Evolutionary conservation across 2,329 filamentous ascomycete genomes (phyloP).

Genomic region (Penicillium sp.): DNA sequence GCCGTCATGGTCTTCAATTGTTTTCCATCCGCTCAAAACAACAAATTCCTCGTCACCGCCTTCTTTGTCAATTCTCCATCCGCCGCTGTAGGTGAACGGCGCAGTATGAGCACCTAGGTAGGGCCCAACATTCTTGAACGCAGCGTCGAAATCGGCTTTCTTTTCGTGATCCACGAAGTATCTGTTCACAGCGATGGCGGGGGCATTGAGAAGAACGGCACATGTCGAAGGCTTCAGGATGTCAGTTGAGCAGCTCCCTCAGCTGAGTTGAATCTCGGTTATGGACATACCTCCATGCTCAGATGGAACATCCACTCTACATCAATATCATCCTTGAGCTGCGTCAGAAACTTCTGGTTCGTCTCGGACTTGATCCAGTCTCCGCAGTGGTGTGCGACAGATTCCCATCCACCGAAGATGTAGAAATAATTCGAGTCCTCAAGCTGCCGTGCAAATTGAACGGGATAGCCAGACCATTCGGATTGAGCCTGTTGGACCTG

Average conservation of each 20-base stretch:
- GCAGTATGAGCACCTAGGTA: constrained; percentile 28
- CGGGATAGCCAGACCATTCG: constrained; percentile 35
- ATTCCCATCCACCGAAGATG: constrained; percentile 49
- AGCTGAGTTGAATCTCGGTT: not conserved
- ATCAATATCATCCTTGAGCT: constrained; percentile 37
- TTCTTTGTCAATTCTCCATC: constrained; percentile 42
- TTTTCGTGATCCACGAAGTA: constrained; percentile 29
- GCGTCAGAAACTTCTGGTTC: constrained; percentile 42
- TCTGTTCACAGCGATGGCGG: constrained; percentile 34
- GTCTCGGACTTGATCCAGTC: constrained; percentile 43
- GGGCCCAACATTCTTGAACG: constrained; percentile 25
- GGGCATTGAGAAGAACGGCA: constrained; percentile 27
- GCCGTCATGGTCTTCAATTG: constrained; percentile 32
- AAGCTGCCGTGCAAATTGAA: constrained; percentile 43
- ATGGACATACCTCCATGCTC: constrained; percentile 32
- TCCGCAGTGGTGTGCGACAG: constrained; percentile 41
- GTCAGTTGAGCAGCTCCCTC: no score
- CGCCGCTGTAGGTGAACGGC: constrained; percentile 31
- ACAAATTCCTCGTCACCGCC: constrained; percentile 43
- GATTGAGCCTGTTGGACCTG: constrained; percentile 40
- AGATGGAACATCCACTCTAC: constrained; percentile 48
- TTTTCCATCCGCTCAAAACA: constrained; percentile 41
- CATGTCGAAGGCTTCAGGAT: constrained; percentile 2
- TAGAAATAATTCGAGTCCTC: constrained; percentile 46
- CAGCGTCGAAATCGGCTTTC: constrained; percentile 26